Percentiles rank a stretch among this genome's conserved stretches.
phyloP scores from a whole-genome alignment of 148 eudicot species.

The Spergularia marina region DNA sequence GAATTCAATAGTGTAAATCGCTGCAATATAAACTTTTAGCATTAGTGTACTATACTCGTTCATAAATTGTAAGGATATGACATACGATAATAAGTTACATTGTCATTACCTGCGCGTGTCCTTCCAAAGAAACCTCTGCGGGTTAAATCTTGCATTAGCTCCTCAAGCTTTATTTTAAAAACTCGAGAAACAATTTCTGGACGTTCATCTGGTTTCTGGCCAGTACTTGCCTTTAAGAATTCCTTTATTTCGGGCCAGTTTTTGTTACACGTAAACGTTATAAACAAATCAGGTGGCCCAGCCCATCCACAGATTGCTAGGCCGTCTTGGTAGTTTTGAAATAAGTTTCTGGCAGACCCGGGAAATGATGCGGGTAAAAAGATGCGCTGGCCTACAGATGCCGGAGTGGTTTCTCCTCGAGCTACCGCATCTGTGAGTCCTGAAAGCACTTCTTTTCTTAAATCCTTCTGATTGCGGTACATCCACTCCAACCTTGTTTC shows the following conservation, averaged over 20 bases:
- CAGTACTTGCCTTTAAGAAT: not conserved
- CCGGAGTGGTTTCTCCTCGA: not conserved
- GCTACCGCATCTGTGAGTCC: not conserved
- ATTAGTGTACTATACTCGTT: not conserved
- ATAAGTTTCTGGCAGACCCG: conserved; percentile 13
- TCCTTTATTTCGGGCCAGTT: conserved; percentile 26
- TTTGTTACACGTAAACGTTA: conserved; percentile 26
- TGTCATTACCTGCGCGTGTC: not conserved
- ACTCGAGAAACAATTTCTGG: conserved; percentile 1
- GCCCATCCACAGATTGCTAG: conserved; percentile 16
- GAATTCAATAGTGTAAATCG: conserved; percentile 28
- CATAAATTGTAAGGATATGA: not conserved
- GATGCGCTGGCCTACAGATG: conserved; percentile 4
- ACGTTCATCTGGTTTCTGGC: not conserved
- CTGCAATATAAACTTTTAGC: conserved; percentile 5
- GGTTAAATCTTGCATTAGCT: not conserved
- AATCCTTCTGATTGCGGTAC: not conserved
- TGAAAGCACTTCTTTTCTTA: not conserved
- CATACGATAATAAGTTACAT: not conserved
- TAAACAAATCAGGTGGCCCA: conserved; percentile 19
- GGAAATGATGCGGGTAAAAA: conserved; percentile 6
- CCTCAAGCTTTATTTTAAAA: not conserved
- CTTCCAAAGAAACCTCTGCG: not conserved
- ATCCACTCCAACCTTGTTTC: conserved; percentile 5
- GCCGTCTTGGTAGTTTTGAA: conserved; percentile 29